These are phyloP conservation scores for Pythium coloratum DNA, from an alignment of 352 stramenopile genomes.

Conservation along the genomic window DNA sequence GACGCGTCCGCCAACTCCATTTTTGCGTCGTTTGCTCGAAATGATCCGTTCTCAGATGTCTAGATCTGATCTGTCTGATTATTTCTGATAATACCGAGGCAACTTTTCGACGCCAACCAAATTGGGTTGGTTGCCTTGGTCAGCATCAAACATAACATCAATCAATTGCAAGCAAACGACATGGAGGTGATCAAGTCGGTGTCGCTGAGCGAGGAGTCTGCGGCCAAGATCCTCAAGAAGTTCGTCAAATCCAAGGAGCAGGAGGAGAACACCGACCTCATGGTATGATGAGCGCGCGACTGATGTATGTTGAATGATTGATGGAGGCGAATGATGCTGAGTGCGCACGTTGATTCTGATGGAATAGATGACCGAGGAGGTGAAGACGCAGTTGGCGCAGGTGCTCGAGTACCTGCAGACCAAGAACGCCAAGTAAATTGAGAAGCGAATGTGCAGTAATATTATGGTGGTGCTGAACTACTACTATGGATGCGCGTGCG, in stretches of 20 bases:
- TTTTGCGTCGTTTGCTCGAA: constrained; percentile 4
- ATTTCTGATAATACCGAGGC: constrained; percentile 11
- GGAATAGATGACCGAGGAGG: constrained; percentile 70
- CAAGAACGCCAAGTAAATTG: constrained; percentile 31
- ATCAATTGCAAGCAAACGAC: constrained; percentile 3
- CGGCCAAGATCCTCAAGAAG: constrained; percentile 76
- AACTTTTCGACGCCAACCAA: constrained; percentile 20
- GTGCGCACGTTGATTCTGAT: constrained; percentile 35
- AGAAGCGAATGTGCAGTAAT: constrained; percentile 12
- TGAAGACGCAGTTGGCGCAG: constrained; percentile 74
- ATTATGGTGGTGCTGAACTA: neutral
- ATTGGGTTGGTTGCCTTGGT: neutral
- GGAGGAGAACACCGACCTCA: constrained; percentile 64
- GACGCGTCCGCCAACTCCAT: neutral
- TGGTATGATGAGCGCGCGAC: constrained; percentile 40
- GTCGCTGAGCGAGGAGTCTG: constrained; percentile 57
- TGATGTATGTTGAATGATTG: neutral
- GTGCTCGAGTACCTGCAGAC: constrained; percentile 70
- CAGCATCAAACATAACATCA: constrained; percentile 1
- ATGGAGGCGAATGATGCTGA: constrained; percentile 56
- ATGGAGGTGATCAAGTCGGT: constrained; percentile 76
- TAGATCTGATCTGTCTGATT: constrained; percentile 13
- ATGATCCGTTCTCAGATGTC: neutral
- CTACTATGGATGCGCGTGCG: neutral
- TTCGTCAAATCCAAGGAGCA: constrained; percentile 67